These are phyloP conservation scores for Fonsecaea erecta DNA, from an alignment of 2,329 filamentous ascomycete species.

Conservation along the genomic window DNA sequence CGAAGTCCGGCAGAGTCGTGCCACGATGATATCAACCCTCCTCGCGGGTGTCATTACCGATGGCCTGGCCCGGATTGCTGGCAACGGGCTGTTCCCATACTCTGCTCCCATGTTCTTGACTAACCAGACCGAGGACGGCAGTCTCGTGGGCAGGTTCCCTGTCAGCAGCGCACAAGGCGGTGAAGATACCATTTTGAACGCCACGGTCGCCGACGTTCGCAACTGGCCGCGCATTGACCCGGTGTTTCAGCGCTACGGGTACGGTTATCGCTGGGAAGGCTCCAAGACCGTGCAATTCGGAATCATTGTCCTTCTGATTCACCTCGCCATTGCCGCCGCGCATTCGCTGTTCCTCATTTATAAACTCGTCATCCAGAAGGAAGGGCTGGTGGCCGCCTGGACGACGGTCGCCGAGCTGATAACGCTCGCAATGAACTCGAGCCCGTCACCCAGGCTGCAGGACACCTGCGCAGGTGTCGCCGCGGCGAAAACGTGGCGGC, in stretches of 20 bases:
- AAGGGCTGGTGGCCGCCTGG: constrained; percentile 30
- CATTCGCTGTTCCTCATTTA: constrained; percentile 27
- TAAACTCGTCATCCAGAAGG: constrained; percentile 18
- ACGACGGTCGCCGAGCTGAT: constrained; percentile 28
- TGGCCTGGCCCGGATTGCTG: constrained; percentile 28
- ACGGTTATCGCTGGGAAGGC: constrained; percentile 29
- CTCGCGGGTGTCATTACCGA: constrained; percentile 28
- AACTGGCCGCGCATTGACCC: constrained; percentile 29
- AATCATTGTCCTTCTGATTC: constrained; percentile 28
- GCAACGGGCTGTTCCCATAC: constrained; percentile 29
- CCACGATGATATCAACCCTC: constrained; percentile 29
- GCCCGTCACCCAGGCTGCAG: constrained; percentile 24
- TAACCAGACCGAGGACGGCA: constrained; percentile 23
- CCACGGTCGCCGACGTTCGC: constrained; percentile 19
- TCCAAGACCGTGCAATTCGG: constrained; percentile 29
- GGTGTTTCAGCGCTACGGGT: constrained; percentile 28
- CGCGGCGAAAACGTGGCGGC: constrained; percentile 26
- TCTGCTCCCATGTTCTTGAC: constrained; percentile 30
- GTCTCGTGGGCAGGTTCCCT: constrained; percentile 26
- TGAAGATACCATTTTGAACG: constrained; percentile 24
- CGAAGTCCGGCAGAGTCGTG: constrained; percentile 13
- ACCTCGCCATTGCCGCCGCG: constrained; percentile 11
- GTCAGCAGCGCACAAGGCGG: constrained; percentile 25
- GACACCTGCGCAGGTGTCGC: constrained; percentile 30
- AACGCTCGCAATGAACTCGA: constrained; percentile 29